Conservation (phyloP, 1,139 yeast species). For the Pichia inconspicua region DNA sequence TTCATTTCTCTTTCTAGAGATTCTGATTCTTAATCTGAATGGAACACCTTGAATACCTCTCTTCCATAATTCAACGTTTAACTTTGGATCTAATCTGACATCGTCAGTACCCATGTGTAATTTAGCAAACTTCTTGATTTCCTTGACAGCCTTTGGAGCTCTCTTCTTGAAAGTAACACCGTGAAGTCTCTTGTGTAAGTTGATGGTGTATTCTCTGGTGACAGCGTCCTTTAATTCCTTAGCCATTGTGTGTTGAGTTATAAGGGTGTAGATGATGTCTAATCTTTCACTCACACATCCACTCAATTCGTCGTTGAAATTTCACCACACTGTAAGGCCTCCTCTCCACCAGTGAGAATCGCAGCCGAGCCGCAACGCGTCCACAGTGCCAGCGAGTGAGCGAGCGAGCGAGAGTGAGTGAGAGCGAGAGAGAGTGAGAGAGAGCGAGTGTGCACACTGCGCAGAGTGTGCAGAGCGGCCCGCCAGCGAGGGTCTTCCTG, state of each 20-base stretch:
- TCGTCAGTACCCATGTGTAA: constrained; percentile 99
- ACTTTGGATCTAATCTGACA: constrained; percentile 97
- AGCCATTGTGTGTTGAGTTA: constrained; percentile 29
- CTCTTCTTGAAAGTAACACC: constrained; percentile 99
- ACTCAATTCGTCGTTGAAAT: too few relatives aligned
- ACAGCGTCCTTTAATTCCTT: constrained; percentile 98
- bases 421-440: not conserved
- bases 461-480: not conserved
- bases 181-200: constrained; percentile 98
- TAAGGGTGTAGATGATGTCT: not conserved
- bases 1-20: constrained; percentile 99
- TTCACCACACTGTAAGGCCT: too few relatives aligned
- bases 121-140: constrained; percentile 96
- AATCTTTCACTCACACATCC: not conserved
- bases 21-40: constrained; percentile 96
- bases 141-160: constrained; percentile 99
- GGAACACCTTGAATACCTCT: constrained; percentile 99
- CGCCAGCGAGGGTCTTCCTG: not conserved
- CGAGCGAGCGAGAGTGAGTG: not conserved
- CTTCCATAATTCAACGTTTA: constrained; percentile 98
- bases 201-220: constrained; percentile 99
- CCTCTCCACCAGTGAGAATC: too few relatives aligned
- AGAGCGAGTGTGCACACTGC: not conserved
- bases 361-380: not conserved
- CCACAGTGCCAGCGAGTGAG: not conserved